phyloP scores from a whole-genome alignment of 78 protist genomes.

The Dictyostelium citrinum region DNA sequence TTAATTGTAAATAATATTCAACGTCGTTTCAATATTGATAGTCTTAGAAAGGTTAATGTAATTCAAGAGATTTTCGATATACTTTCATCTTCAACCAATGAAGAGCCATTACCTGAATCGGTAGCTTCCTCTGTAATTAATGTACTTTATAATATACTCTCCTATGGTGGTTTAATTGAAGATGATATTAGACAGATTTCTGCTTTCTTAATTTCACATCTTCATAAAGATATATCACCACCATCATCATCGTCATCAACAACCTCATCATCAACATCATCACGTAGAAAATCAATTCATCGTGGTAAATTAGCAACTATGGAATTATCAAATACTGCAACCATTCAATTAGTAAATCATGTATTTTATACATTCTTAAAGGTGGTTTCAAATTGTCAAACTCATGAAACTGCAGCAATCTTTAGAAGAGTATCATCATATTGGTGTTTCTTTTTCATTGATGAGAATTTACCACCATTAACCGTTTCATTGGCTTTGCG shows the following conservation, averaged over 20 bases:
- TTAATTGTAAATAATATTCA: slow-evolving; percentile 31
- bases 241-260: too few species aligned
- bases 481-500: slow-evolving; percentile 36
- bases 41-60: slow-evolving; percentile 33
- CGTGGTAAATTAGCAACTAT: not conserved
- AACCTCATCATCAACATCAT: not conserved
- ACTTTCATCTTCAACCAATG: not conserved
- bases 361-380: slow-evolving; percentile 41
- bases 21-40: slow-evolving; percentile 31
- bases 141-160: slow-evolving; percentile 32
- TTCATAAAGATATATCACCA: not conserved
- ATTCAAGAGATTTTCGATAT: slow-evolving; percentile 62
- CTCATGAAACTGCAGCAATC: slow-evolving; percentile 20
- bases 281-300: not conserved
- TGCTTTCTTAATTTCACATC: slow-evolving; percentile 33
- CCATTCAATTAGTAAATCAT: slow-evolving; percentile 22
- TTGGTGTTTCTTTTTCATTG: slow-evolving; percentile 69
- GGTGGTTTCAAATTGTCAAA: slow-evolving; percentile 15
- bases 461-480: slow-evolving; percentile 40
- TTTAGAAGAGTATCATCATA: slow-evolving; percentile 37
- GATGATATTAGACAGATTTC: slow-evolving; percentile 43
- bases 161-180: slow-evolving; percentile 15
- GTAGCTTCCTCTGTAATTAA: slow-evolving; percentile 9
- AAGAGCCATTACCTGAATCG: not conserved
- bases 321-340: not conserved